Base-by-base conservation (phyloP, 306 rosid species). In the Quercus bicolor region DNA sequence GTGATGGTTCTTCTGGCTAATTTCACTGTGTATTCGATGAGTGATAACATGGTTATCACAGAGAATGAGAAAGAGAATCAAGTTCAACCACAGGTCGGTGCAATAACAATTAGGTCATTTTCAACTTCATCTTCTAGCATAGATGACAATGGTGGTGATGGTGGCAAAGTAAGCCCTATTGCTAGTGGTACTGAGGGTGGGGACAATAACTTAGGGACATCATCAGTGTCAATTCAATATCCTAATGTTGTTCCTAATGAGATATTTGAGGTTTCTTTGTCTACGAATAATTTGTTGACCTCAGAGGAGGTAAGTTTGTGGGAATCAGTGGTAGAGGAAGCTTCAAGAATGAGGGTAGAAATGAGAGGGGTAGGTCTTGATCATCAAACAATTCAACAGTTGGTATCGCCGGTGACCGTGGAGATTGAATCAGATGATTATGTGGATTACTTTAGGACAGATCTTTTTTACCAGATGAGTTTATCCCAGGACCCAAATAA, bases 1-100 rank as follows among this genome's bases (percentile, higher is more conserved):
- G 81, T 91, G 56, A 90, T 94, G 97, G 77, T 89, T 72, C 85
- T 92, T 24, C 14, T 92, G 40, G 91, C 93, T 0, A 88, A 94
- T 77, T 94, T 88, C 84, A 84, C 86, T 0, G 84, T 86, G 3
- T 64, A 85, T 73, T 94, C 97, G 0, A 84, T 89, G 91, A 72
- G 68, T 43, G 77, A 79, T 19, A 87, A 84, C 68, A 53, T 73
- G 56, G 81, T 74, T 52, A 51, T 65, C 21, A 79, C 75, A 2
- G 80, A 61, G 71, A 60, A 40, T 3, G 40, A 68, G 45, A 40
- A 64, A 13, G 59, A 68, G 48, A 56, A 68, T 28, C 28, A 74
- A 68, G 70, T 68, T 62, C 48, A 15, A 60, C 34, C 81, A 29
- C 79, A 77, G 70, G 45, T 66, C 8, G 71, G 6, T 65, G 5